phyloP scores from a whole-genome alignment of 2,329 filamentous ascomycete species.

The Trichophyton rubrum region DNA sequence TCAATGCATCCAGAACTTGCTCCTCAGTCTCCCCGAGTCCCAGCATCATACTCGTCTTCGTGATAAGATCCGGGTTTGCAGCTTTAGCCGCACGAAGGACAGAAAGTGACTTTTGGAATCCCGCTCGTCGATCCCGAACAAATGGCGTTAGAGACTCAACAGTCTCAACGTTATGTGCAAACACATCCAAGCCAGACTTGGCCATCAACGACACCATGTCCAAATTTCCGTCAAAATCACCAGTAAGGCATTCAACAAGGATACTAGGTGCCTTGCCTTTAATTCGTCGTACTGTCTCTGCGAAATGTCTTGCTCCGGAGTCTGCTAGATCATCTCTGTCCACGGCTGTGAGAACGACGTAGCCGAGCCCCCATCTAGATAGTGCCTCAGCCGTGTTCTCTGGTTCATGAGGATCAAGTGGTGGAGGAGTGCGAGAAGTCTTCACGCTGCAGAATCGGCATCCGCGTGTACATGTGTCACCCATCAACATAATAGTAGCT shows the following conservation, averaged over 20 bases:
- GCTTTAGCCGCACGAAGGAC: conserved; percentile 75
- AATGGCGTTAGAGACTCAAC: conserved; percentile 80
- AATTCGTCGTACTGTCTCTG: conserved; percentile 87
- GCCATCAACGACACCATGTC: conserved; percentile 82
- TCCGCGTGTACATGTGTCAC: conserved; percentile 90
- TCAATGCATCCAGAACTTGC: conserved; percentile 67
- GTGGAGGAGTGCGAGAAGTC: conserved; percentile 61
- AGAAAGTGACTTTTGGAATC: conserved; percentile 69
- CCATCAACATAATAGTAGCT: conserved; percentile 98
- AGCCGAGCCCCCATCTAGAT: conserved; percentile 83
- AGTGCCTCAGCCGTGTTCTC: conserved; percentile 94
- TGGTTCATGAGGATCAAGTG: conserved; percentile 88
- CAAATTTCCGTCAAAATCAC: conserved; percentile 73
- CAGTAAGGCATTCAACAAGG: conserved; percentile 43
- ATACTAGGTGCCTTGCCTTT: conserved; percentile 55
- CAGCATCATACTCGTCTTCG: conserved; percentile 98
- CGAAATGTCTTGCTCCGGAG: conserved; percentile 78
- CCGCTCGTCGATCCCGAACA: conserved; percentile 79
- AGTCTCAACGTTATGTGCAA: conserved; percentile 94
- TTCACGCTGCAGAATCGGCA: conserved; percentile 97
- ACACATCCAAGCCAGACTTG: conserved; percentile 81
- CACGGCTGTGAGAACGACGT: conserved; percentile 86
- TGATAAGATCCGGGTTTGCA: conserved; percentile 65
- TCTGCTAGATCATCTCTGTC: conserved; percentile 87
- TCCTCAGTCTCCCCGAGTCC: conserved; percentile 85